phyloP scores from a whole-genome alignment of 108 stramenopile genomes.

The Stephanodiscus triporus region DNA sequence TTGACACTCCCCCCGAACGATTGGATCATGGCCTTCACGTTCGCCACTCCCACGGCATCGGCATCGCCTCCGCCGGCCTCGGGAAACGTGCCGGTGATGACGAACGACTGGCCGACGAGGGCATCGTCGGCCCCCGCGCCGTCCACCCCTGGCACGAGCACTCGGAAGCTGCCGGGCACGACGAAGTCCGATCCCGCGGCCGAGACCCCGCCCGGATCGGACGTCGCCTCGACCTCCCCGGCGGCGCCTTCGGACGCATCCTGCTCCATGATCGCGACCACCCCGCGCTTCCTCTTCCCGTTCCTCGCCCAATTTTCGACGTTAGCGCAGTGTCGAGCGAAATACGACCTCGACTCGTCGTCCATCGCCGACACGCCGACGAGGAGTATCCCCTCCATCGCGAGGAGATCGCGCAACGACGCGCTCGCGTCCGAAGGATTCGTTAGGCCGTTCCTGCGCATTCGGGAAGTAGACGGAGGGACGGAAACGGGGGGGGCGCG shows the following conservation, averaged over 20 bases:
- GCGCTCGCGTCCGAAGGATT: constrained; percentile 26
- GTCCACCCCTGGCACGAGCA: constrained; percentile 48
- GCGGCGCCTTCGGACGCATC: background rate
- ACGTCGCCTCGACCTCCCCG: background rate
- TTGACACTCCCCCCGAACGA: constrained; percentile 43
- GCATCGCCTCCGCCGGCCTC: constrained; percentile 53
- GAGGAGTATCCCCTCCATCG: constrained; percentile 54
- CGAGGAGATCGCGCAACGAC: constrained; percentile 36
- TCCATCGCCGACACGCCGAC: constrained; percentile 44
- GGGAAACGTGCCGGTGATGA: constrained; percentile 58
- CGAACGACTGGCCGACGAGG: constrained; percentile 38
- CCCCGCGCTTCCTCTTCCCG: constrained; percentile 38
- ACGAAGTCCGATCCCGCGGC: background rate
- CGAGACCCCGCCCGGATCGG: background rate
- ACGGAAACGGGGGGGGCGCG: too few species aligned
- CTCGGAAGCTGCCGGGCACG: constrained; percentile 30
- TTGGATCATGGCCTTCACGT: constrained; percentile 49
- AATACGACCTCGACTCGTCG: constrained; percentile 19
- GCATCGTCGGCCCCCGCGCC: constrained; percentile 32
- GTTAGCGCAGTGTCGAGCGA: constrained; percentile 48
- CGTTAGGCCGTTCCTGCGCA: constrained; percentile 37
- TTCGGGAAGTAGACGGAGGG: too few species aligned
- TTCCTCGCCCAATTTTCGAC: constrained; percentile 49
- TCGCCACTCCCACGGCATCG: constrained; percentile 37
- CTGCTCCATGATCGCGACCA: constrained; percentile 1